Base-by-base conservation (phyloP, 805 yeast species). In the Starmerella asiatica region DNA sequence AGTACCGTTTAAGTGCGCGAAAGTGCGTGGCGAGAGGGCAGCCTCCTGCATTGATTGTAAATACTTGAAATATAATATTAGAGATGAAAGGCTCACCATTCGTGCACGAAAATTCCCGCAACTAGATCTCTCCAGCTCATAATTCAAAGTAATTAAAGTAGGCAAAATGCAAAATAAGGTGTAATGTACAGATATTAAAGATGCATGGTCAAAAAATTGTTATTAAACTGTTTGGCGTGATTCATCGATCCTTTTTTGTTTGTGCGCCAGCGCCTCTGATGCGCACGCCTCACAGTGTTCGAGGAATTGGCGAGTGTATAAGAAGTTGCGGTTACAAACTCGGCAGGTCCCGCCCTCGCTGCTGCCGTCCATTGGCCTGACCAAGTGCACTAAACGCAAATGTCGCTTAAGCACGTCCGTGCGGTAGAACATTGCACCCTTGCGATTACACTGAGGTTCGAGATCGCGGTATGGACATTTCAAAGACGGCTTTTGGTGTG, bases 321-420 rank as follows among this genome's bases (percentile, higher is more conserved):
- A 60, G 50, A 79, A 80, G 63, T 64, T 63, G 42, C 64, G 62
- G 37, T 71, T 72, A 56, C 91, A 80, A 11, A 71, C 62, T 21
- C 79, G 58, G 58, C 91, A 80, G 67, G 73, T 71, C 12, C 88
- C 88, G 3, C 74, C 65, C 39, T 73, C 81, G 3, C 23, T 20
- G 9, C 29, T 9, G 21, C 68, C 67, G 40, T 65, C 55, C 56
- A 52, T 56, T 51, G 53, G 56, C 43, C 56, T 73, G 24, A 72
- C 74, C 53, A 67, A 76, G 57, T 80, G 91, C 32, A 79, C 83
- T 30, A 79, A 63, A 38, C 71, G 65, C 40, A 80, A 60, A 57
- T 80, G 91, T 33, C 91, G 65, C 48, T 79, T 79, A 46, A 79
- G 61, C 23, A 80, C 86, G 52, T 80, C 91, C 44, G 78, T 59